Evolutionary conservation across 2,329 filamentous ascomycete genomes (phyloP).

Genomic region (Fusarium lyarnte): DNA sequence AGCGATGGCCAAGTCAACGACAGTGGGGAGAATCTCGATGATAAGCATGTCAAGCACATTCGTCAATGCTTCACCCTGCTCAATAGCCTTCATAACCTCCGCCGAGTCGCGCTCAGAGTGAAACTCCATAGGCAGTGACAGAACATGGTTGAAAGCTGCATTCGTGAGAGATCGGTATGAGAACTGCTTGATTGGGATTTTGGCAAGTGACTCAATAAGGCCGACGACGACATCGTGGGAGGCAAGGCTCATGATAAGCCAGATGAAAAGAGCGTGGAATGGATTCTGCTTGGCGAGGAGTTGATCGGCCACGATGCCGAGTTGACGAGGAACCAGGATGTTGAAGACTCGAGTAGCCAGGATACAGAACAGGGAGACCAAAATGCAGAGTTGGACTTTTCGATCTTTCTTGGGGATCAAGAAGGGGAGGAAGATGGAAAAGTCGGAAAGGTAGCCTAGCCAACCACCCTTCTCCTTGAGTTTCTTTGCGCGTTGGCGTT

Average conservation of each 20-base stretch:
- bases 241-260: conserved; percentile 27
- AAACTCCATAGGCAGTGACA: conserved; percentile 76
- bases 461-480: conserved; percentile 46
- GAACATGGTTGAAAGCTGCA: conserved; percentile 72
- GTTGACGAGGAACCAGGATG: conserved; percentile 46
- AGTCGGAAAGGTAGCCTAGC: conserved; percentile 46
- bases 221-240: conserved; percentile 15
- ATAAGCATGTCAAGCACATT: conserved; percentile 67
- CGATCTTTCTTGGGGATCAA: conserved; percentile 45
- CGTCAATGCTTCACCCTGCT: conserved; percentile 69
- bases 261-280: conserved; percentile 30
- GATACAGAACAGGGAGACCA: conserved; percentile 40
- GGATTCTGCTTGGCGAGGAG: conserved; percentile 37
- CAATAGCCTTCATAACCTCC: conserved; percentile 71
- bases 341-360: conserved; percentile 40
- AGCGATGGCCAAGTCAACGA: conserved; percentile 69
- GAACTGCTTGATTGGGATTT: conserved; percentile 50
- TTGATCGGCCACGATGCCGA: conserved; percentile 46
- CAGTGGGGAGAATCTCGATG: conserved; percentile 69
- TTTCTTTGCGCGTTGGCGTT: conserved; percentile 40
- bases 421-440: conserved; percentile 45
- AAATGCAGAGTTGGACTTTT: conserved; percentile 45
- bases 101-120: conserved; percentile 73
- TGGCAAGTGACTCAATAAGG: conserved; percentile 40
- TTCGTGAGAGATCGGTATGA: conserved; percentile 65